Percentiles rank a stretch among this genome's conserved stretches.
phyloP scores from a whole-genome alignment of 1,284 basidiomycete genomes.

The Cutaneotrichosporon mucoides region DNA sequence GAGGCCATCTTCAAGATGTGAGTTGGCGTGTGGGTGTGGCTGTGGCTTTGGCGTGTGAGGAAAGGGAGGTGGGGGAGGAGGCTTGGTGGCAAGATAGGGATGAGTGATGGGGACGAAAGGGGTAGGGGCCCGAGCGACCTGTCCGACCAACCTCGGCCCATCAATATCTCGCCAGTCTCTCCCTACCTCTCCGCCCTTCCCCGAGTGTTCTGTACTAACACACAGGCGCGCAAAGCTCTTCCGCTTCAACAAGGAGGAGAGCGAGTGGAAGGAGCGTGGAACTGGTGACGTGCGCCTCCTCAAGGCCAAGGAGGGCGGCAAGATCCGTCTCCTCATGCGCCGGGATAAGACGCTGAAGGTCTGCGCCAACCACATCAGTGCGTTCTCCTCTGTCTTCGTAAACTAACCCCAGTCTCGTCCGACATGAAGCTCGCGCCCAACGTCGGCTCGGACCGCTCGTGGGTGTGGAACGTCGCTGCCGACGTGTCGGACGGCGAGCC shows the following conservation, averaged over 20 bases:
- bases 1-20: slow-evolving; percentile 94
- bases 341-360: slow-evolving; percentile 99
- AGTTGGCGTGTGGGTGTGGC: slow-evolving; percentile 33
- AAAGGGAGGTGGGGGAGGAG: too few relatives aligned
- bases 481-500: slow-evolving; percentile 89
- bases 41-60: too few relatives aligned
- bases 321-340: slow-evolving; percentile 96
- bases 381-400: slow-evolving; percentile 47
- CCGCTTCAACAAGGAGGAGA: slow-evolving; percentile 75
- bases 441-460: slow-evolving; percentile 97
- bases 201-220: too few relatives aligned
- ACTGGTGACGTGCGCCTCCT: slow-evolving; percentile 87
- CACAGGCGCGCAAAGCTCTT: slow-evolving; percentile 97
- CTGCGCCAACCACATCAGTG: slow-evolving; percentile 96
- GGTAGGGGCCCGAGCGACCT: too few relatives aligned
- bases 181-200: too few relatives aligned
- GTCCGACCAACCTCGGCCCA: too few relatives aligned
- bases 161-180: too few relatives aligned
- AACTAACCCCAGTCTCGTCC: slow-evolving; percentile 60
- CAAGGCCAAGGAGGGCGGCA: slow-evolving; percentile 80
- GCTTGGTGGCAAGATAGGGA: too few relatives aligned
- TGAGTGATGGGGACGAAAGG: too few relatives aligned
- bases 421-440: slow-evolving; percentile 97
- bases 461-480: slow-evolving; percentile 97
- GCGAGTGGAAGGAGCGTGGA: slow-evolving; percentile 87